Percentiles rank a stretch among this genome's conserved stretches.
phyloP scores from a whole-genome alignment of 2,329 filamentous ascomycete species.

The Magnaporthiopsis rhizophila region DNA sequence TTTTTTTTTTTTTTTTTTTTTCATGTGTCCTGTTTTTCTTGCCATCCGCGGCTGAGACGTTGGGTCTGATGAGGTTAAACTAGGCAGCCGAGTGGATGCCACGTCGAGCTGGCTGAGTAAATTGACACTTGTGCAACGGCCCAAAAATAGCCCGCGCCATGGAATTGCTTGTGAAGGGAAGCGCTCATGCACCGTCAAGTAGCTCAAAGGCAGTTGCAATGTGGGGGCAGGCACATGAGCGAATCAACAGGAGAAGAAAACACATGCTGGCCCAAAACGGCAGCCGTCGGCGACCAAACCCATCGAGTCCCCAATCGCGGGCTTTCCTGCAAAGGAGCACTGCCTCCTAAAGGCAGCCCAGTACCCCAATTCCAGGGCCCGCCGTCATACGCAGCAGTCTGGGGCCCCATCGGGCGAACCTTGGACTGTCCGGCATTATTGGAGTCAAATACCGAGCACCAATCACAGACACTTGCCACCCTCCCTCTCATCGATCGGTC shows the following conservation, averaged over 20 bases:
- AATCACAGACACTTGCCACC: neutral
- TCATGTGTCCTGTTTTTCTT: neutral
- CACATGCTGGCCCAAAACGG: neutral
- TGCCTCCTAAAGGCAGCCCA: no score
- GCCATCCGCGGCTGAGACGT: neutral
- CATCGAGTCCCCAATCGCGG: neutral
- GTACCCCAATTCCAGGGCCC: neutral
- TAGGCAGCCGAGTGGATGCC: neutral
- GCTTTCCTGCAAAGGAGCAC: neutral
- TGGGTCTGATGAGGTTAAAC: neutral
- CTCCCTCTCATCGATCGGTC: neutral
- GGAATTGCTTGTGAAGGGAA: no score
- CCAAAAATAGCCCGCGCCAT: neutral
- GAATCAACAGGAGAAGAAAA: no score
- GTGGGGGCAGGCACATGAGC: neutral
- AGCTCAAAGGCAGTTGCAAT: neutral
- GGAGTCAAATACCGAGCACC: conserved; percentile 6
- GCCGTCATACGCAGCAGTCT: neutral
- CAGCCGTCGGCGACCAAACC: neutral
- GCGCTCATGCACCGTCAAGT: no score
- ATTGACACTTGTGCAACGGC: no score
- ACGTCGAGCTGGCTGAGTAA: neutral
- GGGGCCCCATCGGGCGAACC: neutral
- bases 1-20: neutral
- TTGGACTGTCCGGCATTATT: conserved; percentile 4